Base-by-base conservation (phyloP, 805 yeast species). In the Zygotorulaspora chibaensis region DNA sequence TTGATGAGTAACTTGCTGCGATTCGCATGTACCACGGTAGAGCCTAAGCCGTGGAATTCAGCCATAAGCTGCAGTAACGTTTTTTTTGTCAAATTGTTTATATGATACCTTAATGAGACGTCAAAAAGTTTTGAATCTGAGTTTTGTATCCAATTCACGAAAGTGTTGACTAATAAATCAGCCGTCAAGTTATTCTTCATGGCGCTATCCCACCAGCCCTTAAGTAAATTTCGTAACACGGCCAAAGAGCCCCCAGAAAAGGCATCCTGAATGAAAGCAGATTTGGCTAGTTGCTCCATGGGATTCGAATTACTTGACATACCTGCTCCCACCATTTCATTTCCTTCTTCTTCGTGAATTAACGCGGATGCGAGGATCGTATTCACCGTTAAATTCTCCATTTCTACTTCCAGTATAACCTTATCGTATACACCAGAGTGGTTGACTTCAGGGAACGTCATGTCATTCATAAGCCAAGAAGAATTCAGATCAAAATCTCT, bases 121-220 rank as follows among this genome's bases (percentile, higher is more conserved):
- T 88, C 95, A 63, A 84, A 90, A 18, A 93, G 67, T 54, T 62
- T 75, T 0, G 96, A 86, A 8, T 77, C 76, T 8, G 86, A 78
- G 40, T 81, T 78, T 53, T 87, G 87, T 18, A 89, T 86, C 99
- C 99, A 91, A 3, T 82, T 72, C 1, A 87, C 84, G 61, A 91
- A 81, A 23, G 81, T 76, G 56, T 87, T 87, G 50, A 89, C 83
- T 77, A 90, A 76, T 1, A 86, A 71, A 62, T 90, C 97, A 0
- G 96, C 96, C 48, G 83, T 80, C 8, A 71, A 54, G 54, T 84
- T 77, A 45, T 79, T 79, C 16, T 71, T 70, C 45, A 86, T 67
- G 0, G 96, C 97, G 58, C 81, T 84, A 57, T 88, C 95, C 96
- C 97, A 91, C 96, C 96, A 88, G 27, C 75, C 80, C 57, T 84